phyloP scores from a whole-genome alignment of 23 red algal species.

The Gracilaria vermiculophylla region DNA sequence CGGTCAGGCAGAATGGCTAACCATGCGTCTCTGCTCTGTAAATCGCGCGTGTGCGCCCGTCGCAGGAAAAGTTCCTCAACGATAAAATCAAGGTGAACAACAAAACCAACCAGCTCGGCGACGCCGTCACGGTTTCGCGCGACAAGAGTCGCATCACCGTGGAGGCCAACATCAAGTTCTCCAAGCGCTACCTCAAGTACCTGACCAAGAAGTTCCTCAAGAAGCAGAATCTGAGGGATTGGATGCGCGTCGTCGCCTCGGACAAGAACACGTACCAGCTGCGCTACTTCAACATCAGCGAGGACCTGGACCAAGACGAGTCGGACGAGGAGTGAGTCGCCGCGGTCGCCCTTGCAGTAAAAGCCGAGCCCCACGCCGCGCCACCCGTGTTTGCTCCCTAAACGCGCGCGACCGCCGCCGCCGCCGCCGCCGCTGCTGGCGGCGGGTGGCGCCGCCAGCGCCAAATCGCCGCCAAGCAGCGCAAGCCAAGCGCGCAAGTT shows the following conservation, averaged over 20 bases:
- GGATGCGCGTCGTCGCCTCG: slow-evolving; percentile 82
- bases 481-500: no score
- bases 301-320: slow-evolving; percentile 82
- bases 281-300: slow-evolving; percentile 91
- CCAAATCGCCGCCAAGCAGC: no score
- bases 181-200: slow-evolving; percentile 94
- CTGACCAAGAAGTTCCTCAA: slow-evolving; percentile 95
- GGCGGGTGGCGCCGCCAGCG: no score
- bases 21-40: slow-evolving; percentile 68
- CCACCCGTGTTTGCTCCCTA: no score
- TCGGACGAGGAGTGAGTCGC: slow-evolving; percentile 57
- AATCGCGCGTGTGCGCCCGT: neutral
- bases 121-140: slow-evolving; percentile 72
- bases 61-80: slow-evolving; percentile 91
- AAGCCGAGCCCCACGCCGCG: neutral
- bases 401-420: no score
- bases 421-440: no score
- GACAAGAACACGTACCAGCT: slow-evolving; percentile 91
- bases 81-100: slow-evolving; percentile 95
- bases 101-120: slow-evolving; percentile 79
- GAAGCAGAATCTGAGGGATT: slow-evolving; percentile 90
- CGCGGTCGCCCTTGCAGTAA: neutral
- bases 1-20: slow-evolving; percentile 59
- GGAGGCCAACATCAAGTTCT: slow-evolving; percentile 72
- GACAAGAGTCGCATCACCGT: slow-evolving; percentile 82